Percentiles rank a stretch among this genome's conserved stretches.
phyloP scores from a whole-genome alignment of 2,329 filamentous ascomycete species.

The Penicillium sp. region DNA sequence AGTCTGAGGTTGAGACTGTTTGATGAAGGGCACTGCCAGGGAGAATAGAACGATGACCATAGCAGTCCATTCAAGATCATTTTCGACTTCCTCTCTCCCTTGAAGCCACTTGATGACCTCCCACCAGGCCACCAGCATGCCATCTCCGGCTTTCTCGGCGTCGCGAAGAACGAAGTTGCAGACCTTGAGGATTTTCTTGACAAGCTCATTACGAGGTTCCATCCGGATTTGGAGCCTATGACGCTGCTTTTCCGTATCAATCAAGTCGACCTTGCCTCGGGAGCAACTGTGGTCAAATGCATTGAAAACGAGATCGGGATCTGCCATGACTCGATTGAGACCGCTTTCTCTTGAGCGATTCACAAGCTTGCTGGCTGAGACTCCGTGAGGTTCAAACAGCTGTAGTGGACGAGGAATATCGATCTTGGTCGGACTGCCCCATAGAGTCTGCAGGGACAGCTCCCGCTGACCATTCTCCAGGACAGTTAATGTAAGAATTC shows the following conservation, averaged over 20 bases:
- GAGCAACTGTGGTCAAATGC: slow-evolving; percentile 65
- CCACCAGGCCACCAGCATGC: slow-evolving; percentile 73
- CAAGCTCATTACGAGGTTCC: slow-evolving; percentile 67
- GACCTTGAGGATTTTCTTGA: slow-evolving; percentile 64
- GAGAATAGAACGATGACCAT: slow-evolving; percentile 68
- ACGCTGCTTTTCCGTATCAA: slow-evolving; percentile 65
- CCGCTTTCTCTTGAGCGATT: slow-evolving; percentile 61
- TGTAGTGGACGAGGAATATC: slow-evolving; percentile 64
- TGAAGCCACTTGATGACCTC: slow-evolving; percentile 73
- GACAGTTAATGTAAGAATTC: slow-evolving; percentile 73
- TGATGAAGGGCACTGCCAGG: slow-evolving; percentile 66
- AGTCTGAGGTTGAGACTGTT: slow-evolving; percentile 39
- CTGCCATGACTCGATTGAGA: slow-evolving; percentile 53
- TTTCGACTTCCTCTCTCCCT: slow-evolving; percentile 53
- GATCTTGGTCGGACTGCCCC: slow-evolving; percentile 73
- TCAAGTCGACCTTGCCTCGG: slow-evolving; percentile 68
- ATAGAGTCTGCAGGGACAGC: slow-evolving; percentile 75
- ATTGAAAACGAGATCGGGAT: slow-evolving; percentile 51
- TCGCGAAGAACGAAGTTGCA: slow-evolving; percentile 70
- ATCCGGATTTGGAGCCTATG: slow-evolving; percentile 74
- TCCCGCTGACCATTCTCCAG: slow-evolving; percentile 68
- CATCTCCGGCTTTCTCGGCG: slow-evolving; percentile 62
- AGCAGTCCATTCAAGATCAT: slow-evolving; percentile 72
- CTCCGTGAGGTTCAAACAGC: slow-evolving; percentile 64
- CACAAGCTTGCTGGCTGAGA: slow-evolving; percentile 61